Evolutionary conservation across 2,329 filamentous ascomycete species (phyloP).

Genomic region (Colletotrichum sidae): DNA sequence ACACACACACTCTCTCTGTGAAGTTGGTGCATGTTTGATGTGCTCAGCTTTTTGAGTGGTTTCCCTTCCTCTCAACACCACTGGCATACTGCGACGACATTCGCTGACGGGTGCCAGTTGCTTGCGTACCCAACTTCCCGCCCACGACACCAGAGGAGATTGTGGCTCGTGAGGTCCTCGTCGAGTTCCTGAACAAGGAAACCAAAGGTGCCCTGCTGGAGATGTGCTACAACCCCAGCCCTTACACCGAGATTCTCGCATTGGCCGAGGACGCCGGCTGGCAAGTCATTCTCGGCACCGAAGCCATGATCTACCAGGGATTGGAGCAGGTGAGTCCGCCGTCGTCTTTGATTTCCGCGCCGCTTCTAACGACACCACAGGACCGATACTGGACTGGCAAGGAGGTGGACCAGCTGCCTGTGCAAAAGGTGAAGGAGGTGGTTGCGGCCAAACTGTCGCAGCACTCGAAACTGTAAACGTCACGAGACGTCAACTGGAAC

Average conservation of each 20-base stretch:
- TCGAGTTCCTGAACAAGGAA: slow-evolving; percentile 58
- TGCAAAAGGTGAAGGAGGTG: slow-evolving; percentile 67
- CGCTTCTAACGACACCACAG: slow-evolving; percentile 36
- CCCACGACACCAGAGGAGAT: slow-evolving; percentile 74
- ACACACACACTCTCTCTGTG: too few relatives aligned
- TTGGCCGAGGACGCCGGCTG: slow-evolving; percentile 72
- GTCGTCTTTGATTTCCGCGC: not conserved
- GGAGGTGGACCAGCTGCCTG: slow-evolving; percentile 67
- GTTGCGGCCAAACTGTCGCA: slow-evolving; percentile 57
- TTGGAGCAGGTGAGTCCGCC: slow-evolving; percentile 66
- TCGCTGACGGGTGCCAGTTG: slow-evolving; percentile 53
- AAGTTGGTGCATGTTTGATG: too few relatives aligned
- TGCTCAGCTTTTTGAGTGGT: too few relatives aligned
- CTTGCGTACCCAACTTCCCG: slow-evolving; percentile 82
- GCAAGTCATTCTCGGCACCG: slow-evolving; percentile 81
- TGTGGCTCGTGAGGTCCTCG: slow-evolving; percentile 66
- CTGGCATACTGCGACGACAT: too few relatives aligned
- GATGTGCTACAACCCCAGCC: slow-evolving; percentile 85
- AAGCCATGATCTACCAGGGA: slow-evolving; percentile 83
- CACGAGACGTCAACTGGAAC: slow-evolving; percentile 5
- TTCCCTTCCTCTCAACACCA: too few relatives aligned
- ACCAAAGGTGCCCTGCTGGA: slow-evolving; percentile 78
- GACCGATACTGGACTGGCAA: slow-evolving; percentile 74
- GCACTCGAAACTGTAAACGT: slow-evolving; percentile 44
- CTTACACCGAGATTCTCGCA: slow-evolving; percentile 74